A percentile compares a stretch with the other conserved stretches of the same genome.
phyloP scores from a whole-genome alignment of 169 alveolate species.

The Miamiensis avidus region DNA sequence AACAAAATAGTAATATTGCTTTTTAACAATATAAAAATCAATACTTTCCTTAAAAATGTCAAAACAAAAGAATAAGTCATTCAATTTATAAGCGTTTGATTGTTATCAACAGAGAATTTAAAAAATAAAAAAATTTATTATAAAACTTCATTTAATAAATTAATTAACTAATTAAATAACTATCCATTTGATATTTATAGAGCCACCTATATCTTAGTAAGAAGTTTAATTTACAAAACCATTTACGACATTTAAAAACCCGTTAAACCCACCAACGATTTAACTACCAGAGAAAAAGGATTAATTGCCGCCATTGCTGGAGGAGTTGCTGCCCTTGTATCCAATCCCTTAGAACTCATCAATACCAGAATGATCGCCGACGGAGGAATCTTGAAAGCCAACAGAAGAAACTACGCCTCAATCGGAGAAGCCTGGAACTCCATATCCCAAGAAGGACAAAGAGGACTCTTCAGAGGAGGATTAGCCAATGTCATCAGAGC shows the following conservation, averaged over 20 bases:
- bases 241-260: conserved; percentile 46
- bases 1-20: too few relatives aligned
- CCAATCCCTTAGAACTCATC: conserved; percentile 40
- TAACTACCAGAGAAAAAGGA: conserved; percentile 45
- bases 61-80: too few relatives aligned
- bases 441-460: conserved; percentile 23
- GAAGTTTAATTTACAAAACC: conserved; percentile 41
- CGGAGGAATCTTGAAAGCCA: conserved; percentile 27
- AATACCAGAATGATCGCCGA: conserved; percentile 49
- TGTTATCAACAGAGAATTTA: too few relatives aligned
- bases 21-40: too few relatives aligned
- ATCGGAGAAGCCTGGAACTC: conserved; percentile 26
- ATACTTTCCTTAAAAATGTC: too few relatives aligned
- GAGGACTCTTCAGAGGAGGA: conserved; percentile 46
- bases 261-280: conserved; percentile 39
- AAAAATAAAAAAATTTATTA: too few relatives aligned
- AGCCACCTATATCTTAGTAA: conserved; percentile 37
- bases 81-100: too few relatives aligned
- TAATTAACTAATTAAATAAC: background rate
- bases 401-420: conserved; percentile 31
- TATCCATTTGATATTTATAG: conserved; percentile 16
- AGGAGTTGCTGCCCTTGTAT: conserved; percentile 40
- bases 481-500: conserved; percentile 37
- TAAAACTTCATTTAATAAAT: too few relatives aligned
- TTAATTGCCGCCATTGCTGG: conserved; percentile 41